Conservation (phyloP, 2,329 filamentous ascomycete species). For the Elsinoe ampelina region DNA sequence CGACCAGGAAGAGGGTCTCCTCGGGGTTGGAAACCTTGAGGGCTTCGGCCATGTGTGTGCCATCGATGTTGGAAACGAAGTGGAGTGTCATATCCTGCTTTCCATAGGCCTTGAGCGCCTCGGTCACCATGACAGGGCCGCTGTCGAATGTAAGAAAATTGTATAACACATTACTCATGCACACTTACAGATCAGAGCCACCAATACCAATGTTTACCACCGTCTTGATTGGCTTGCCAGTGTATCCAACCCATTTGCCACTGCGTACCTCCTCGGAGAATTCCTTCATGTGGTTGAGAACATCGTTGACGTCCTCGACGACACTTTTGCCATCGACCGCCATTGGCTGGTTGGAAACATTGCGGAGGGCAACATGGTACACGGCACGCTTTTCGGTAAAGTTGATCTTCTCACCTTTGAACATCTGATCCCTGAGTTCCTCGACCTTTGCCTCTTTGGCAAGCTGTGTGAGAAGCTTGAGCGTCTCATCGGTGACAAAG, state of each 20-base stretch:
- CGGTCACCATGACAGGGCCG: constrained; percentile 97
- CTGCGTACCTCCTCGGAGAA: constrained; percentile 92
- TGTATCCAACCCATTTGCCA: constrained; percentile 94
- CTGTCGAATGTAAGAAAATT: constrained; percentile 38
- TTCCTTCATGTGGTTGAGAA: constrained; percentile 95
- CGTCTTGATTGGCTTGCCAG: constrained; percentile 92
- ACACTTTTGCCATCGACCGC: constrained; percentile 87
- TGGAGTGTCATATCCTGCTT: constrained; percentile 79
- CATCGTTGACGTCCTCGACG: constrained; percentile 82
- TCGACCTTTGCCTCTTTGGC: constrained; percentile 86
- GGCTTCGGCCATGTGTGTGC: constrained; percentile 93
- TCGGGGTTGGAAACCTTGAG: constrained; percentile 83
- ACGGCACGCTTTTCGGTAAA: constrained; percentile 96
- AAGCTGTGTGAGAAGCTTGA: constrained; percentile 76
- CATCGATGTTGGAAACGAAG: constrained; percentile 99
- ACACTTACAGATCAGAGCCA: constrained; percentile 86
- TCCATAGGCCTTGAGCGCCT: constrained; percentile 92
- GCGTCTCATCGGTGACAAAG: constrained; percentile 87
- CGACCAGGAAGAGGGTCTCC: constrained; percentile 96
- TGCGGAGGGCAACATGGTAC: constrained; percentile 89
- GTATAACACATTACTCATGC: background rate
- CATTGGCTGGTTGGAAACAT: constrained; percentile 71
- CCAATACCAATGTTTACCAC: constrained; percentile 98
- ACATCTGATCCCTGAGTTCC: constrained; percentile 94
- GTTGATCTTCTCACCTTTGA: constrained; percentile 96